These are phyloP conservation scores for Venustampulla echinocandica DNA, from an alignment of 495 filamentous ascomycete genomes.

Conservation along the genomic window DNA sequence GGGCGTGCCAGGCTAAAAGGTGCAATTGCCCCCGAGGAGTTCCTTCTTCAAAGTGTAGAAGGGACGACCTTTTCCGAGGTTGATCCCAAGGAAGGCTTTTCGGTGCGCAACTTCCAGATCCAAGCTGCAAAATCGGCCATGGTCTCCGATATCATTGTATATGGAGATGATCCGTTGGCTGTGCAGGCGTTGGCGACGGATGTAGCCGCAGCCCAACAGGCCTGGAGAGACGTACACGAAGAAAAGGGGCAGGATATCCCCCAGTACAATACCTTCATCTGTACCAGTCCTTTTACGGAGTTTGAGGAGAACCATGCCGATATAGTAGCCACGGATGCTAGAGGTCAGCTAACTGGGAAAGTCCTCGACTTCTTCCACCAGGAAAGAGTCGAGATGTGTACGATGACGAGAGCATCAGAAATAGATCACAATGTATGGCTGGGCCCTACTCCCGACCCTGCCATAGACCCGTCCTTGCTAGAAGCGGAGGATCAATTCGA, in stretches of 20 bases:
- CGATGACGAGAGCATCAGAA: slow-evolving; percentile 83
- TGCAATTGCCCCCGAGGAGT: slow-evolving; percentile 69
- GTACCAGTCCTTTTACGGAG: slow-evolving; percentile 54
- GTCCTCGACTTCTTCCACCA: slow-evolving; percentile 88
- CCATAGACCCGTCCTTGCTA: slow-evolving; percentile 18
- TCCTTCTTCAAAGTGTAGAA: slow-evolving; percentile 41
- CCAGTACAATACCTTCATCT: slow-evolving; percentile 77
- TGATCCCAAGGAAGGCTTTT: slow-evolving; percentile 79
- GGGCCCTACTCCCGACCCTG: slow-evolving; percentile 73
- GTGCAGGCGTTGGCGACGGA: slow-evolving; percentile 59
- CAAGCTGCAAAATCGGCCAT: slow-evolving; percentile 84
- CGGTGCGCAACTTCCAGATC: slow-evolving; percentile 91
- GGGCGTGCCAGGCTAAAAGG: slow-evolving; percentile 71
- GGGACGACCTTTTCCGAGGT: slow-evolving; percentile 28
- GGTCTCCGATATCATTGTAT: slow-evolving; percentile 85
- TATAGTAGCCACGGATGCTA: slow-evolving; percentile 66
- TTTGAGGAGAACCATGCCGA: slow-evolving; percentile 64
- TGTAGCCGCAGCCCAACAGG: slow-evolving; percentile 64
- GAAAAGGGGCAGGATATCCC: slow-evolving; percentile 45
- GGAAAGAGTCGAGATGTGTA: slow-evolving; percentile 85
- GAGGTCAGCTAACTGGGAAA: slow-evolving; percentile 62
- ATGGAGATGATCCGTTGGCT: slow-evolving; percentile 61
- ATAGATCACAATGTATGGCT: slow-evolving; percentile 85
- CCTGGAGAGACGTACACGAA: slow-evolving; percentile 59
- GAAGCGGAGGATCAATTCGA: slow-evolving; percentile 48